These are phyloP conservation scores for Epicoccum nigrum DNA, from an alignment of 2,329 filamentous ascomycete genomes.

Conservation along the genomic window DNA sequence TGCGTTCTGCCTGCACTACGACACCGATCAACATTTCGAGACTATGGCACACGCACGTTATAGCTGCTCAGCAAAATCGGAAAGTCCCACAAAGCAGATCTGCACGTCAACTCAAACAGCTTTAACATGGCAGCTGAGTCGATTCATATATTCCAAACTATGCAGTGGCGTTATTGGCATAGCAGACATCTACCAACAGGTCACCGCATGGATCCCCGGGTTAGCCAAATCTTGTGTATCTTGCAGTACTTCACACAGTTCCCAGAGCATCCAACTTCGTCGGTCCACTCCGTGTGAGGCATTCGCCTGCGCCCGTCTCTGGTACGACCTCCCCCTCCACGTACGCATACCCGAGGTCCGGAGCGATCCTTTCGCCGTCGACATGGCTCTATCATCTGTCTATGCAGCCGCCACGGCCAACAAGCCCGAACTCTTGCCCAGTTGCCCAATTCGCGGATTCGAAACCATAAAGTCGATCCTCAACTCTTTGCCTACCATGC, in stretches of 20 bases:
- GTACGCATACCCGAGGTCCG: conserved; percentile 40
- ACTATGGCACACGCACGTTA: conserved; percentile 28
- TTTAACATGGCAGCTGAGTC: conserved; percentile 36
- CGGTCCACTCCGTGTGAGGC: conserved; percentile 34
- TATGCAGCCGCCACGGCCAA: conserved; percentile 33
- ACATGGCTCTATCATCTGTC: conserved; percentile 35
- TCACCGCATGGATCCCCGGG: conserved; percentile 8
- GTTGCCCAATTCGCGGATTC: conserved; percentile 30
- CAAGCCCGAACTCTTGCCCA: conserved; percentile 33
- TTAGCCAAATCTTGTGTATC: conserved; percentile 27
- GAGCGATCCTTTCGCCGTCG: conserved; percentile 37
- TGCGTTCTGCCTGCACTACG: conserved; percentile 40
- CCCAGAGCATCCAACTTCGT: conserved; percentile 21
- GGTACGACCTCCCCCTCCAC: conserved; percentile 33
- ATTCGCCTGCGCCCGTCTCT: conserved; percentile 28
- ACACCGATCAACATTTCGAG: conserved; percentile 25
- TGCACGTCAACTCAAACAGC: conserved; percentile 26
- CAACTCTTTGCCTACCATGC: conserved; percentile 35
- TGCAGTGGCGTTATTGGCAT: conserved; percentile 13
- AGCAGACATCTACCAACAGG: conserved; percentile 21
- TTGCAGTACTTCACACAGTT: conserved; percentile 29
- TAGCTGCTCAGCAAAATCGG: conserved; percentile 17
- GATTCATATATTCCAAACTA: conserved; percentile 26
- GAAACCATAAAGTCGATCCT: conserved; percentile 25
- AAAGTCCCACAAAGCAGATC: conserved; percentile 23